Evolutionary conservation across 2,329 filamentous ascomycete genomes (phyloP).

Genomic region (Aspergillus phoenicis): DNA sequence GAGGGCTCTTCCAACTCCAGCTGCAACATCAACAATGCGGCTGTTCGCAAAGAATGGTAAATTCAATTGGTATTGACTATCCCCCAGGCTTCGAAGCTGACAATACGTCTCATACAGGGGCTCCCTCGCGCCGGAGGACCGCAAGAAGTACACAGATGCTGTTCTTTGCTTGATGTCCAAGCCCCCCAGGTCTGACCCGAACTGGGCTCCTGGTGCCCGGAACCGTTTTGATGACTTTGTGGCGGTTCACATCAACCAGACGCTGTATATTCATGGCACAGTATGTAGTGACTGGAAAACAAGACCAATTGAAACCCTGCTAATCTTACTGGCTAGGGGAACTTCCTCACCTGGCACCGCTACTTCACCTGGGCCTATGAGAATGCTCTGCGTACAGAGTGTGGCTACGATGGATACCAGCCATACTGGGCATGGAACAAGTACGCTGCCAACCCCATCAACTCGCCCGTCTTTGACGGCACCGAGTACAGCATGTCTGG

Average conservation of each 20-base stretch:
- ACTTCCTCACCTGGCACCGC: slow-evolving; percentile 50
- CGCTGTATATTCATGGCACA: slow-evolving; percentile 47
- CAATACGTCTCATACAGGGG: neutral
- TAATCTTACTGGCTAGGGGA: slow-evolving; percentile 16
- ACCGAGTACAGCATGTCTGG: slow-evolving; percentile 47
- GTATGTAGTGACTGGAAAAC: slow-evolving; percentile 16
- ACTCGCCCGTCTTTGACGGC: slow-evolving; percentile 41
- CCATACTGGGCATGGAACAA: slow-evolving; percentile 45
- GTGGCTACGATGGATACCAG: slow-evolving; percentile 47
- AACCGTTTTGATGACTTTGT: slow-evolving; percentile 57
- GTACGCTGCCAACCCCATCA: slow-evolving; percentile 33
- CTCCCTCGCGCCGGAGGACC: neutral
- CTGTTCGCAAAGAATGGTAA: slow-evolving; percentile 3
- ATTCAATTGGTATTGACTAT: neutral
- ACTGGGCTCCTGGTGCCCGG: slow-evolving; percentile 46
- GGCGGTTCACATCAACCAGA: slow-evolving; percentile 54
- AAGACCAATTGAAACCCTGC: neutral
- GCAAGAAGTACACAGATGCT: slow-evolving; percentile 46
- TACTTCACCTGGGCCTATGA: slow-evolving; percentile 49
- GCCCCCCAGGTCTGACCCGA: slow-evolving; percentile 17
- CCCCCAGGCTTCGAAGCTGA: neutral
- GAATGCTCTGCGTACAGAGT: slow-evolving; percentile 46
- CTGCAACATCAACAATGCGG: slow-evolving; percentile 11
- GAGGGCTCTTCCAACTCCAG: neutral
- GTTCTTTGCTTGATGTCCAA: slow-evolving; percentile 45